Conservation (phyloP, 148 eudicot species). For the Vaccinium macrocarpon region DNA sequence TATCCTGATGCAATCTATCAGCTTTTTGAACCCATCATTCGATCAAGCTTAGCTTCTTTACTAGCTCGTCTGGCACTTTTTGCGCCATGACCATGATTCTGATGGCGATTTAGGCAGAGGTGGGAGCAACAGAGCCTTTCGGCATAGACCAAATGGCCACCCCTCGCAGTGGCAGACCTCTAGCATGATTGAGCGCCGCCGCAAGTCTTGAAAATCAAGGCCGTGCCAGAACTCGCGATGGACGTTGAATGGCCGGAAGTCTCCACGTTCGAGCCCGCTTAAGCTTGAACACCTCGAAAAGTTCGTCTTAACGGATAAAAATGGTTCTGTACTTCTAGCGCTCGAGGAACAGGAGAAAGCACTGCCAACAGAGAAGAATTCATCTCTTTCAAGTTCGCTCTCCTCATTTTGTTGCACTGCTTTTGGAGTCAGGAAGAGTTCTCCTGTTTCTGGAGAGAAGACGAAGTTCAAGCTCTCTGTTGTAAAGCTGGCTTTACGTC, state of each 20-base stretch:
- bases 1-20: not conserved
- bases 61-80: constrained; percentile 29
- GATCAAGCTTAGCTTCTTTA: constrained; percentile 4
- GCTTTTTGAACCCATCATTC: not conserved
- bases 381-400: constrained; percentile 39
- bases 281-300: constrained; percentile 52
- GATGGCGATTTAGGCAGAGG: constrained; percentile 91
- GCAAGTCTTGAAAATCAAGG: constrained; percentile 29
- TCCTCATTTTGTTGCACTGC: constrained; percentile 13
- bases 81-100: constrained; percentile 89
- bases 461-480: constrained; percentile 37
- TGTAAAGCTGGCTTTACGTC: constrained; percentile 32
- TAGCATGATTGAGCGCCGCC: constrained; percentile 44
- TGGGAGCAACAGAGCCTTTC: constrained; percentile 74
- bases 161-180: constrained; percentile 75
- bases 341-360: constrained; percentile 52
- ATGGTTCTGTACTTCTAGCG: constrained; percentile 45
- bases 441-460: constrained; percentile 42
- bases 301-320: constrained; percentile 49
- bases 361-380: constrained; percentile 54
- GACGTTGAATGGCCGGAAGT: constrained; percentile 9
- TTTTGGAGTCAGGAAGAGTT: constrained; percentile 24
- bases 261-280: constrained; percentile 32
- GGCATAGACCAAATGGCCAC: constrained; percentile 88
- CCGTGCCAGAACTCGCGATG: constrained; percentile 16